phyloP scores from a whole-genome alignment of 139 green algal genomes.

The Ettlia oleoabundans region DNA sequence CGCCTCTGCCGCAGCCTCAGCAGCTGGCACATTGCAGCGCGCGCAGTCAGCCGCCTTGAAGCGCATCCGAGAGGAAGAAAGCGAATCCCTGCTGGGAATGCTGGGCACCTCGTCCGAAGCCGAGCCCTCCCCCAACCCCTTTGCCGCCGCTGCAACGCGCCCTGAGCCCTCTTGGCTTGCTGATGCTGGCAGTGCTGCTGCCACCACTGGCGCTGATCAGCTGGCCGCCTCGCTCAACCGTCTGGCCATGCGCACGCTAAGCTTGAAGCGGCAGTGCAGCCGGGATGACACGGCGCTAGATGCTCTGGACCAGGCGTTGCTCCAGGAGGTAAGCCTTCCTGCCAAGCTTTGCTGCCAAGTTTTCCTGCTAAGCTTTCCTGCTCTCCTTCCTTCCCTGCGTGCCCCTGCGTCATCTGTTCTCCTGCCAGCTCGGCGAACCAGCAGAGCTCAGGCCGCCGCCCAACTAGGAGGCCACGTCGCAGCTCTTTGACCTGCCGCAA shows the following conservation, averaged over 20 bases:
- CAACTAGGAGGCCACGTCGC: too few species aligned
- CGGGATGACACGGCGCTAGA: not conserved
- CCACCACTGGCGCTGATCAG: not conserved
- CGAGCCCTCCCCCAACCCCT: not conserved
- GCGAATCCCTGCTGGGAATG: not conserved
- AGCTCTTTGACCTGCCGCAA: too few species aligned
- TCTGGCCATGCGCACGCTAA: constrained; percentile 20
- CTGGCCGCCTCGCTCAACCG: not conserved
- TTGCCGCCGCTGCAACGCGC: not conserved
- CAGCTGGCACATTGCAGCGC: not conserved
- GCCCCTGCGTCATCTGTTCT: not conserved
- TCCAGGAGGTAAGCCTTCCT: not conserved
- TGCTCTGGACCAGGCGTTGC: constrained; percentile 6
- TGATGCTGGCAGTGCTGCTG: not conserved
- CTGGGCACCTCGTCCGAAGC: not conserved
- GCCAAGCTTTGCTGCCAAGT: not conserved
- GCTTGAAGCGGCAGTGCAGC: constrained; percentile 19
- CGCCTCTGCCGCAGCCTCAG: not conserved
- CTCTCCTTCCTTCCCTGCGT: not conserved
- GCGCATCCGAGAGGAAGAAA: constrained; percentile 6
- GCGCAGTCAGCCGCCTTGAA: not conserved
- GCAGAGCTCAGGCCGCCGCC: too few species aligned
- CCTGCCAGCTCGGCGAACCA: too few species aligned
- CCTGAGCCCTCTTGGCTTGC: not conserved
- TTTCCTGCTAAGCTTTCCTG: not conserved